Conservation (phyloP, 78 protist species). For the Dictyostelium brefeldianum region DNA sequence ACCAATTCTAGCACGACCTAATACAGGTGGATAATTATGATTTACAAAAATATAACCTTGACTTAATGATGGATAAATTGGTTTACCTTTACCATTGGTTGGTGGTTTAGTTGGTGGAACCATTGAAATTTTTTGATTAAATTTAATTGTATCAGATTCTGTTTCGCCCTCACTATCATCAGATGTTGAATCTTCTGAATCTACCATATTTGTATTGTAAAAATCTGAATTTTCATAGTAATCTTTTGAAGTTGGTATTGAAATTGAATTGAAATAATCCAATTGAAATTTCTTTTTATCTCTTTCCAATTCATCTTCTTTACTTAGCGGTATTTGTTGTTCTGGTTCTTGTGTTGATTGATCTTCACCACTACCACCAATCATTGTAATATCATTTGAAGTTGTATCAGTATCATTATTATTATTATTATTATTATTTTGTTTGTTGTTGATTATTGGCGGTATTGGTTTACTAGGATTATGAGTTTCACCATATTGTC, state of each 20-base stretch:
- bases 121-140: neutral
- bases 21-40: slow-evolving; percentile 55
- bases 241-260: slow-evolving; percentile 17
- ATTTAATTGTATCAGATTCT: neutral
- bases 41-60: slow-evolving; percentile 56
- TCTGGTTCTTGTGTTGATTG: neutral
- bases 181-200: slow-evolving; percentile 4
- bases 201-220: neutral
- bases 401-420: too few species aligned
- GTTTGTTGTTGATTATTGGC: neutral
- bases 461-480: slow-evolving; percentile 7
- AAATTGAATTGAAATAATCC: slow-evolving; percentile 9
- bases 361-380: neutral
- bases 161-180: neutral
- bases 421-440: too few species aligned
- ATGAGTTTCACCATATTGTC: slow-evolving; percentile 14
- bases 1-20: slow-evolving; percentile 64
- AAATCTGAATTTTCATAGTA: slow-evolving; percentile 11
- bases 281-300: neutral
- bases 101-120: slow-evolving; percentile 43
- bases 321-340: neutral
- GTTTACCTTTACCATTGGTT: slow-evolving; percentile 26
- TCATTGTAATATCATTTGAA: neutral
- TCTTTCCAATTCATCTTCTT: neutral
- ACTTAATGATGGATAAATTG: slow-evolving; percentile 67